A percentile compares a stretch with the other conserved stretches of the same genome.
phyloP scores from a whole-genome alignment of 2,329 filamentous ascomycete genomes.

The Alternaria rosae region DNA sequence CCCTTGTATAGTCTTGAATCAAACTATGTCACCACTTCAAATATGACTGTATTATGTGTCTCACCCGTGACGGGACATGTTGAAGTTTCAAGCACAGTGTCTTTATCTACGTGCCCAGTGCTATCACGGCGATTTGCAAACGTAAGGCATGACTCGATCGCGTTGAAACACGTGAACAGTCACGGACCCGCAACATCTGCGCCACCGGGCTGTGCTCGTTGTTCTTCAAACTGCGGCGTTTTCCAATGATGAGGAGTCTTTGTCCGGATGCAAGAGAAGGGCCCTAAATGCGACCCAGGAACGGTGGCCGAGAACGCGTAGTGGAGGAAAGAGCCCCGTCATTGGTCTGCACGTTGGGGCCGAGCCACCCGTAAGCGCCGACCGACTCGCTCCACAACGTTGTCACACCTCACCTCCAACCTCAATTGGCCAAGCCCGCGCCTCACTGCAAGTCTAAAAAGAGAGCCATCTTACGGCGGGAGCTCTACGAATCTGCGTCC shows the following conservation, averaged over 20 bases:
- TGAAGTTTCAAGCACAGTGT: neutral
- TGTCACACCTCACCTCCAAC: conserved; percentile 38
- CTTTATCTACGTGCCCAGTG: neutral
- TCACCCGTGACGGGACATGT: neutral
- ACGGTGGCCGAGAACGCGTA: conserved; percentile 12
- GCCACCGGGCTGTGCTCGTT: conserved; percentile 24
- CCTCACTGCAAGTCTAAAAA: conserved; percentile 40
- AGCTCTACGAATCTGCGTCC: conserved; percentile 40
- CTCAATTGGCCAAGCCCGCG: conserved; percentile 44
- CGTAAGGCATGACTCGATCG: neutral
- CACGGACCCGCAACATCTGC: neutral
- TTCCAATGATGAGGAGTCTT: conserved; percentile 10
- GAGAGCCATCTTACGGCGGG: conserved; percentile 35
- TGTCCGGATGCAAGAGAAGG: conserved; percentile 17
- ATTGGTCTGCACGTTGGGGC: conserved; percentile 32
- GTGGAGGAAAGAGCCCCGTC: conserved; percentile 20
- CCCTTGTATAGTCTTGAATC: conserved; percentile 24
- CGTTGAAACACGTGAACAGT: neutral
- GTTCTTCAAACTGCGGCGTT: neutral
- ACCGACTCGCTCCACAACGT: conserved; percentile 23
- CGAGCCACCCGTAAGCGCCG: conserved; percentile 39
- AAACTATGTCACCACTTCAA: neutral
- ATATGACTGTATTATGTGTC: neutral
- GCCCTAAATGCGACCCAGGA: conserved; percentile 12
- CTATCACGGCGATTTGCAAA: neutral